Percentiles rank a stretch among this genome's conserved stretches.
phyloP scores from a whole-genome alignment of 2,329 filamentous ascomycete species.

The Ophiostoma tasmaniense region DNA sequence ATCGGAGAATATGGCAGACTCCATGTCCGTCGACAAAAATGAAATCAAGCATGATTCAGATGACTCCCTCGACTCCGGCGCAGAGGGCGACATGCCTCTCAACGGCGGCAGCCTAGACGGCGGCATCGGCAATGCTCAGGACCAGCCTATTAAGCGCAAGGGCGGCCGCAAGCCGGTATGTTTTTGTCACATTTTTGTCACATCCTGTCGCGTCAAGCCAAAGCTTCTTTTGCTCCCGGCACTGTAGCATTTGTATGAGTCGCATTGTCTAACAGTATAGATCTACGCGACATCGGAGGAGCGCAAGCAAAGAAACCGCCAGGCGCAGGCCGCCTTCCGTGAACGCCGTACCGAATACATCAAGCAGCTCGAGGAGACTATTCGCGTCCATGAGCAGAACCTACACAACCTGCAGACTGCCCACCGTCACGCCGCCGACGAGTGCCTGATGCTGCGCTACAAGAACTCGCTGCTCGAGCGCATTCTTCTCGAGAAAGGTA shows the following conservation, averaged over 20 bases:
- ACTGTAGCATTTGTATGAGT: too few species aligned
- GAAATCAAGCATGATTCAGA: constrained; percentile 50
- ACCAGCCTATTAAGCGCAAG: constrained; percentile 81
- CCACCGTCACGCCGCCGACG: constrained; percentile 87
- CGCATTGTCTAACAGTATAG: constrained; percentile 36
- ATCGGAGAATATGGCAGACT: constrained; percentile 52
- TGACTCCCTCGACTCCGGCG: constrained; percentile 53
- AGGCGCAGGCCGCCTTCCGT: constrained; percentile 94
- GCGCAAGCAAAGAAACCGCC: constrained; percentile 92
- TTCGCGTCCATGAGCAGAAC: constrained; percentile 93
- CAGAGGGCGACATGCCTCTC: constrained; percentile 44
- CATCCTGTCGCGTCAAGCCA: background rate
- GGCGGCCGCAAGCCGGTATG: constrained; percentile 92
- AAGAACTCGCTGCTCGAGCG: constrained; percentile 96
- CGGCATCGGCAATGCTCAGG: constrained; percentile 34
- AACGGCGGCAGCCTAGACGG: constrained; percentile 26
- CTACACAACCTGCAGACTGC: constrained; percentile 87
- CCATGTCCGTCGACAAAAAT: constrained; percentile 59
- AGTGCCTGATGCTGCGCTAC: constrained; percentile 96
- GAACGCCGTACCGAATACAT: constrained; percentile 98
- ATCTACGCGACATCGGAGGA: constrained; percentile 99
- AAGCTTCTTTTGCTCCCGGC: background rate
- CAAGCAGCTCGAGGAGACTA: constrained; percentile 95
- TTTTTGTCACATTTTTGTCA: background rate
- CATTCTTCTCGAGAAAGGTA: constrained; percentile 93